These are phyloP conservation scores for Stropharia rugosoannulata DNA, from an alignment of 768 basidiomycete genomes.

Conservation along the genomic window DNA sequence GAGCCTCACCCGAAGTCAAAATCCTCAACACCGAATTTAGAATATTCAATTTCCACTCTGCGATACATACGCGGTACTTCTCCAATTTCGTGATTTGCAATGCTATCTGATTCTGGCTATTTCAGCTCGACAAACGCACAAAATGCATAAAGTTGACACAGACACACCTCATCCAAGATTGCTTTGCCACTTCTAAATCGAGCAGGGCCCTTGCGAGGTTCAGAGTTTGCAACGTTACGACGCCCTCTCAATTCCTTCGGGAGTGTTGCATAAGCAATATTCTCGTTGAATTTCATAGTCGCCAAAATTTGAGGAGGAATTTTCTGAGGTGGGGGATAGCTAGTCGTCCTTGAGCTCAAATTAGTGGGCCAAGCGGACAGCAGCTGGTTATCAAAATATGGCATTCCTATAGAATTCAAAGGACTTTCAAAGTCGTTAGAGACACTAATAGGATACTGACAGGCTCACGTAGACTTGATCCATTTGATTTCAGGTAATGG, in stretches of 20 bases:
- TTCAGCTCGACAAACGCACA: background rate
- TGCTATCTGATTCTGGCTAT: conserved; percentile 51
- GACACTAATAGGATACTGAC: background rate
- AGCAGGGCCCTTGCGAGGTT: conserved; percentile 53
- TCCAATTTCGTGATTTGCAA: conserved; percentile 49
- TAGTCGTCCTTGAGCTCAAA: conserved; percentile 36
- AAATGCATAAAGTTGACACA: background rate
- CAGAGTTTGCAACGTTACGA: conserved; percentile 69
- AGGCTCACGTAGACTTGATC: conserved; percentile 74
- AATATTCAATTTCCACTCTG: conserved; percentile 96
- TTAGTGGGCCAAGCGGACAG: conserved; percentile 69
- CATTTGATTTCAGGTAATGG: conserved; percentile 74
- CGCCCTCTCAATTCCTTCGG: conserved; percentile 84
- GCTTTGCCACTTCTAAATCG: conserved; percentile 85
- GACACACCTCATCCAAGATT: conserved; percentile 44
- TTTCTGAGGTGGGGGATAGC: conserved; percentile 68
- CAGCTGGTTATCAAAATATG: conserved; percentile 72
- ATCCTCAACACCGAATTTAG: conserved; percentile 97
- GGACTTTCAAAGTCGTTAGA: conserved; percentile 49
- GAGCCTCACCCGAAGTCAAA: conserved; percentile 88
- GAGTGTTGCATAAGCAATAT: conserved; percentile 84
- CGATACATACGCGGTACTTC: conserved; percentile 81
- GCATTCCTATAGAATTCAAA: conserved; percentile 86
- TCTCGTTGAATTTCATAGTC: conserved; percentile 85
- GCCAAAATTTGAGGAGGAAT: conserved; percentile 79